phyloP scores from a whole-genome alignment of 2,329 filamentous ascomycete species.

The Venturia asperata region DNA sequence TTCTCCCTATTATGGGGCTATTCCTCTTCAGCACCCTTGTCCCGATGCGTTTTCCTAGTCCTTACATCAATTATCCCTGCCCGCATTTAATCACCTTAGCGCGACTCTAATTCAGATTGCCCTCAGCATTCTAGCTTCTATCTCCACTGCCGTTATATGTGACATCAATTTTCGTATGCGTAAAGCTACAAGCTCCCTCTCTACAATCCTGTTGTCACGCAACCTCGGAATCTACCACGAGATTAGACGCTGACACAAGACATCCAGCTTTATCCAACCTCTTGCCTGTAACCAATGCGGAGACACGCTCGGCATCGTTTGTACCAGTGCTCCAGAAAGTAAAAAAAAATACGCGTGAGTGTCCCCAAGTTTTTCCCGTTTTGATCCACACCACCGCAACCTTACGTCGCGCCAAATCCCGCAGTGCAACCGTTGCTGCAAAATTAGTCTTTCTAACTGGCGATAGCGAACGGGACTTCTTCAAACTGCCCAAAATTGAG shows the following conservation, averaged over 20 bases:
- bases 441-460: slow-evolving; percentile 19
- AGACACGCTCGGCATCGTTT: slow-evolving; percentile 29
- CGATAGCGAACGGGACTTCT: slow-evolving; percentile 33
- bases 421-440: neutral
- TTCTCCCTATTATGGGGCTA: neutral
- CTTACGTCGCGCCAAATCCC: neutral
- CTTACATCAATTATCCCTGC: slow-evolving; percentile 4
- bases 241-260: slow-evolving; percentile 15
- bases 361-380: slow-evolving; percentile 19
- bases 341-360: slow-evolving; percentile 32
- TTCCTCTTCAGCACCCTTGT: slow-evolving; percentile 11
- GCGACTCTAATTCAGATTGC: slow-evolving; percentile 13
- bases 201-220: neutral
- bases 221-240: slow-evolving; percentile 1
- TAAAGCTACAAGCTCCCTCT: neutral
- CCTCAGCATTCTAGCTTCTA: slow-evolving; percentile 6
- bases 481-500: slow-evolving; percentile 34
- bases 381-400: slow-evolving; percentile 13
- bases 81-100: slow-evolving; percentile 16
- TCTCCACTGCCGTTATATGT: slow-evolving; percentile 18
- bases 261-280: slow-evolving; percentile 31
- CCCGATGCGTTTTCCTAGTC: slow-evolving; percentile 1
- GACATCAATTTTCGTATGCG: slow-evolving; percentile 13
- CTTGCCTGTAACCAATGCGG: slow-evolving; percentile 29
- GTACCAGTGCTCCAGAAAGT: slow-evolving; percentile 26